These are phyloP conservation scores for Kluyveromyces lactis DNA, from an alignment of 805 yeast species.

Conservation along the genomic window DNA sequence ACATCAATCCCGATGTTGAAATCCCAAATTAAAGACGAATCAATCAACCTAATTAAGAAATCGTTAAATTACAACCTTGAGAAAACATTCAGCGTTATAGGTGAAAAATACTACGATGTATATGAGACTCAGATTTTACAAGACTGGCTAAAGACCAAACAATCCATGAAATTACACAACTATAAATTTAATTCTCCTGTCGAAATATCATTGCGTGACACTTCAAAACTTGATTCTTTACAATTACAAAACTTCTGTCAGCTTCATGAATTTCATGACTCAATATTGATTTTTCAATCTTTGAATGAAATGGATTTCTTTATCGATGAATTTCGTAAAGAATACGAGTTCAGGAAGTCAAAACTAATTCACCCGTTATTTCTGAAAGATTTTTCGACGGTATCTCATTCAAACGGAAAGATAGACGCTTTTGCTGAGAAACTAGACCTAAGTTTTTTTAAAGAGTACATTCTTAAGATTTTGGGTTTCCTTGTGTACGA, in stretches of 20 bases:
- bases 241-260: slow-evolving; percentile 36
- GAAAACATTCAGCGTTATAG: slow-evolving; percentile 42
- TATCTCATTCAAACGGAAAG: slow-evolving; percentile 16
- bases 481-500: slow-evolving; percentile 76
- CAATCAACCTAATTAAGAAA: slow-evolving; percentile 54
- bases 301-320: slow-evolving; percentile 58
- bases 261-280: slow-evolving; percentile 71
- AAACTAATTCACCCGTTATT: slow-evolving; percentile 60
- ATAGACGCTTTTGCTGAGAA: slow-evolving; percentile 24
- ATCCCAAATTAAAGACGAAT: slow-evolving; percentile 63
- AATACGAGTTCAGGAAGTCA: slow-evolving; percentile 62
- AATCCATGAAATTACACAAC: slow-evolving; percentile 35
- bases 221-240: slow-evolving; percentile 37
- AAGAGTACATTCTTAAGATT: slow-evolving; percentile 50
- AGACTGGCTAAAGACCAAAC: slow-evolving; percentile 55
- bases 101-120: slow-evolving; percentile 35
- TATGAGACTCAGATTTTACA: slow-evolving; percentile 52
- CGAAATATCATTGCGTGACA: slow-evolving; percentile 66
- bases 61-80: slow-evolving; percentile 58
- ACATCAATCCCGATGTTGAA: slow-evolving; percentile 71
- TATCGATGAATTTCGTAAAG: slow-evolving; percentile 56
- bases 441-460: slow-evolving; percentile 27
- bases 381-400: slow-evolving; percentile 29
- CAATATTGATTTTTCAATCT: slow-evolving; percentile 71
- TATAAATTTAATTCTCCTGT: slow-evolving; percentile 78